Evolutionary conservation across 2,329 filamentous ascomycete genomes (phyloP).

Genomic region (Fusarium caatingaense): DNA sequence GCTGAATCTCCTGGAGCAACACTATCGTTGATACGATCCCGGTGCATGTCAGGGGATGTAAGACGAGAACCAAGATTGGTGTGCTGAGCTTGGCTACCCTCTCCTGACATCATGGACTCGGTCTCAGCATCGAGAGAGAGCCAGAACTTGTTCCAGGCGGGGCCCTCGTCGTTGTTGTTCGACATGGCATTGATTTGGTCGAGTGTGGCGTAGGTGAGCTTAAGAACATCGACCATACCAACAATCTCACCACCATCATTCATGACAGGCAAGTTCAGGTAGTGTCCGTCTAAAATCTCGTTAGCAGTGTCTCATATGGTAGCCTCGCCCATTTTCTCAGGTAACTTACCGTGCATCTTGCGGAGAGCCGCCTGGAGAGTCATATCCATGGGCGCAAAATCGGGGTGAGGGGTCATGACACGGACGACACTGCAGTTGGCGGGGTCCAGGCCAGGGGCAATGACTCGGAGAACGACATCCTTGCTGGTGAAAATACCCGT

Average conservation of each 20-base stretch:
- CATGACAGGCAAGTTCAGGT: slow-evolving; percentile 98
- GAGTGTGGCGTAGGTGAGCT: slow-evolving; percentile 96
- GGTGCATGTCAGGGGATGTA: slow-evolving; percentile 81
- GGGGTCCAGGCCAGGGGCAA: slow-evolving; percentile 94
- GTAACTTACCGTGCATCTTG: slow-evolving; percentile 93
- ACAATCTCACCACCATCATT: slow-evolving; percentile 97
- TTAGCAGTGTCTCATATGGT: slow-evolving; percentile 12
- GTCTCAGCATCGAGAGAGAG: slow-evolving; percentile 93
- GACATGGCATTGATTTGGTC: slow-evolving; percentile 98
- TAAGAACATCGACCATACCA: slow-evolving; percentile 98
- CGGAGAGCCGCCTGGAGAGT: slow-evolving; percentile 96
- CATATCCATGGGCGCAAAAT: slow-evolving; percentile 99
- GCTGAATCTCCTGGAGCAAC: slow-evolving; percentile 94
- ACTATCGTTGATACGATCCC: slow-evolving; percentile 81
- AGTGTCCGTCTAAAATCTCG: slow-evolving; percentile 83
- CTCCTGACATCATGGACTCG: slow-evolving; percentile 95
- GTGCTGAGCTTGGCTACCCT: slow-evolving; percentile 78
- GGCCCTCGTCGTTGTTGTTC: slow-evolving; percentile 83
- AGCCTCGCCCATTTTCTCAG: not conserved
- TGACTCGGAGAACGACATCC: slow-evolving; percentile 97
- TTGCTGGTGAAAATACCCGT: slow-evolving; percentile 99
- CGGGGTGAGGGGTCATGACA: slow-evolving; percentile 98
- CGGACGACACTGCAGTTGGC: slow-evolving; percentile 96
- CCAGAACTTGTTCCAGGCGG: slow-evolving; percentile 99
- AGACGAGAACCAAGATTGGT: slow-evolving; percentile 75